A percentile compares a stretch with the other conserved stretches of the same genome.
These are phyloP conservation scores for Venustampulla echinocandica DNA, from an alignment of 495 filamentous ascomycete genomes.

Conservation along the genomic window DNA sequence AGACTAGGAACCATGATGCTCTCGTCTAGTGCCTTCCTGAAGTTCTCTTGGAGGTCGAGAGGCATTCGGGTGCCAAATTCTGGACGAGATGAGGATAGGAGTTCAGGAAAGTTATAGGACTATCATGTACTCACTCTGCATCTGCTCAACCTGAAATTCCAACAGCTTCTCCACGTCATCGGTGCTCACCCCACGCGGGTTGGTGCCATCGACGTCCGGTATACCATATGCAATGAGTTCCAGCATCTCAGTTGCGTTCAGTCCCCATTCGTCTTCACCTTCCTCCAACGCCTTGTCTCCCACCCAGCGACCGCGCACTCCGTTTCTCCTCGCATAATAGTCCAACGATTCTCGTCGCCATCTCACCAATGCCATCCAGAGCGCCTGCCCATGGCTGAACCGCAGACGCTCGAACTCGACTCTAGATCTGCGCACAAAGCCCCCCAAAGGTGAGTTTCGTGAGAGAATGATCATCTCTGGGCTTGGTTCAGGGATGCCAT, in stretches of 20 bases:
- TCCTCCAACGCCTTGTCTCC: slow-evolving; percentile 57
- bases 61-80: slow-evolving; percentile 24
- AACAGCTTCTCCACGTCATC: slow-evolving; percentile 79
- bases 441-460: slow-evolving; percentile 70
- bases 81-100: slow-evolving; percentile 1
- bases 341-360: slow-evolving; percentile 69
- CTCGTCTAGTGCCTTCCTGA: slow-evolving; percentile 56
- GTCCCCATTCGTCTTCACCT: slow-evolving; percentile 35
- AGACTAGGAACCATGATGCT: slow-evolving; percentile 61
- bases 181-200: slow-evolving; percentile 49
- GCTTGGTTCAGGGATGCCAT: slow-evolving; percentile 37
- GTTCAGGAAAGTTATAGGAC: neutral
- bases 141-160: slow-evolving; percentile 77
- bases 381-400: slow-evolving; percentile 62
- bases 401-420: slow-evolving; percentile 74
- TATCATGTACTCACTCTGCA: slow-evolving; percentile 59
- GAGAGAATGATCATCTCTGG: slow-evolving; percentile 42
- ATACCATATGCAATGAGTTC: slow-evolving; percentile 30
- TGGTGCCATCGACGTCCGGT: slow-evolving; percentile 27
- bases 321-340: slow-evolving; percentile 62
- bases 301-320: slow-evolving; percentile 47
- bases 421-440: slow-evolving; percentile 67
- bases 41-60: slow-evolving; percentile 37
- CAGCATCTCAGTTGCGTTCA: slow-evolving; percentile 26
- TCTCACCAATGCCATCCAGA: slow-evolving; percentile 73